Conservation (phyloP, 1,139 yeast genomes). For the Pichia sp. region DNA sequence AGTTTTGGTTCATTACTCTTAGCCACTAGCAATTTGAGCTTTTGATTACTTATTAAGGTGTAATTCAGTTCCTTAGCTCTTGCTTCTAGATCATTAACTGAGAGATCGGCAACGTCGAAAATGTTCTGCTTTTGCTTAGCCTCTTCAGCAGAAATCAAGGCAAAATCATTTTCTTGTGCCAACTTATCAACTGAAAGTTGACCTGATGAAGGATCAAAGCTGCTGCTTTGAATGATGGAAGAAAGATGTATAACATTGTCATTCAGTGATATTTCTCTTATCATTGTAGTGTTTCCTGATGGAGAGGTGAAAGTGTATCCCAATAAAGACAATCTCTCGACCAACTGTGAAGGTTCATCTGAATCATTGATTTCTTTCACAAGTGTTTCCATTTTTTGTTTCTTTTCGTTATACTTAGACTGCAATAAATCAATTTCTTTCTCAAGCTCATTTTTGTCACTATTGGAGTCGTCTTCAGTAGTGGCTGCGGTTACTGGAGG, state of each 20-base stretch:
- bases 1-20: constrained; percentile 6
- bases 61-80: constrained; percentile 34
- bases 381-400: constrained; percentile 3
- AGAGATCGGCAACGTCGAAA: constrained; percentile 5
- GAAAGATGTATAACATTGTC: constrained; percentile 4
- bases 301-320: constrained; percentile 19
- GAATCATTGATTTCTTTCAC: constrained; percentile 2
- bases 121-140: neutral
- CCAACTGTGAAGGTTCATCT: constrained; percentile 11
- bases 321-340: constrained; percentile 12
- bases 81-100: constrained; percentile 18
- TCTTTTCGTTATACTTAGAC: constrained; percentile 11
- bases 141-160: constrained; percentile 20
- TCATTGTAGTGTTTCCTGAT: constrained; percentile 4
- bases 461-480: constrained; percentile 1
- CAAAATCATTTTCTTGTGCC: neutral
- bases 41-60: constrained; percentile 34
- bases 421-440: constrained; percentile 14
- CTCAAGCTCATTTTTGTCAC: constrained; percentile 5
- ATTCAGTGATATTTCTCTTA: neutral
- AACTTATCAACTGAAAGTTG: constrained; percentile 4
- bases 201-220: constrained; percentile 19
- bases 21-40: constrained; percentile 22
- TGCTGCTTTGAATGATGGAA: constrained; percentile 14
- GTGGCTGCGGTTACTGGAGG: constrained; percentile 9